phyloP scores from a whole-genome alignment of 139 green algal genomes.

The Chlorella sp. region DNA sequence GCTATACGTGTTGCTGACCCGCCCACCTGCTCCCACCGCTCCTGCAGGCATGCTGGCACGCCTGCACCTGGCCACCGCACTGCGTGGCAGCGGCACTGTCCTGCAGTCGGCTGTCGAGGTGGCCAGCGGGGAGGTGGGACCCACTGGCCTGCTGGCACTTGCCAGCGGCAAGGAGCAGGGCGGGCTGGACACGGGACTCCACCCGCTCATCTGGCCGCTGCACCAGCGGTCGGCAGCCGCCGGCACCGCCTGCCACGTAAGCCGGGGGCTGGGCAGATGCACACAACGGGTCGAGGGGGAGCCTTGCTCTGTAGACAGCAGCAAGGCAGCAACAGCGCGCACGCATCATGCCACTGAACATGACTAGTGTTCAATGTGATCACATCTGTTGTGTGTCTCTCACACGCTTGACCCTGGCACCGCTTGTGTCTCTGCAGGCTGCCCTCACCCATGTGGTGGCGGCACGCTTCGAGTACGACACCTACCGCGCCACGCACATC shows the following conservation, averaged over 20 bases:
- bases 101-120: neutral
- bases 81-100: neutral
- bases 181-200: neutral
- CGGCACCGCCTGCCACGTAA: neutral
- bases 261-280: neutral
- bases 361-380: no score
- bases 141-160: neutral
- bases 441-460: neutral
- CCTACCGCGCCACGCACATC: conserved; percentile 11
- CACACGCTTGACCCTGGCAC: no score
- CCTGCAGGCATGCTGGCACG: neutral
- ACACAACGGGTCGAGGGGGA: no score
- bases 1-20: neutral
- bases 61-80: neutral
- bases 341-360: no score
- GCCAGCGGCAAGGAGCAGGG: conserved; percentile 6
- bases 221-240: neutral
- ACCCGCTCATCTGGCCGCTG: neutral
- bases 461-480: conserved; percentile 1
- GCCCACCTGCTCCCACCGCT: neutral
- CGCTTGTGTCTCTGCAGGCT: neutral
- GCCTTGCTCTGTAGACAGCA: no score
- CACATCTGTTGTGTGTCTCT: no score
- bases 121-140: neutral
- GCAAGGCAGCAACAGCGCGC: no score